phyloP scores from a whole-genome alignment of 1,284 basidiomycete genomes.

The Chalciporus piperatoides region DNA sequence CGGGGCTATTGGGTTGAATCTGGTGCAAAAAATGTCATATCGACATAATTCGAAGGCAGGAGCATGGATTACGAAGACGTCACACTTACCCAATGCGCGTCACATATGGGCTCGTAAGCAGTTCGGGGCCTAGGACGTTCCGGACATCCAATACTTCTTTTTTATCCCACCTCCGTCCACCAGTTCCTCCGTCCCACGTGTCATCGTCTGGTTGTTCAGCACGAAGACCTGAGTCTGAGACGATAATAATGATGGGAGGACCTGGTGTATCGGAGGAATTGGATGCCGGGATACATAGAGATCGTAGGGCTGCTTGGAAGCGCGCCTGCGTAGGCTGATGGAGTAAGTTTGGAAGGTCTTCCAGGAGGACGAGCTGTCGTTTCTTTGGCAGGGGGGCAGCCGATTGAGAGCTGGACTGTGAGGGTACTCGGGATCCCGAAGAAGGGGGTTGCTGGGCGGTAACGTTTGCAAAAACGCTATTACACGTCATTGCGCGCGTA shows the following conservation, averaged over 20 bases:
- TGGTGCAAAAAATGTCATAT: constrained; percentile 30
- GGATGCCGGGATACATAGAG: constrained; percentile 45
- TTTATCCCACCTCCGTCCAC: constrained; percentile 39
- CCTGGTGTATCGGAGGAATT: constrained; percentile 28
- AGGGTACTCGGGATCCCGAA: neutral
- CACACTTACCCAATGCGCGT: constrained; percentile 66
- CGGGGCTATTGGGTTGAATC: constrained; percentile 89
- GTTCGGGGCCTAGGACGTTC: constrained; percentile 57
- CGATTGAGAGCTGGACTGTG: constrained; percentile 4
- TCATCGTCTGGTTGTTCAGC: constrained; percentile 63
- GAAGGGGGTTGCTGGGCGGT: constrained; percentile 19
- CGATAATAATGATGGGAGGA: constrained; percentile 76
- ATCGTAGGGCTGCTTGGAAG: constrained; percentile 72
- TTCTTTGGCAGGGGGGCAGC: constrained; percentile 17
- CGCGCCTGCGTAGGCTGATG: constrained; percentile 68
- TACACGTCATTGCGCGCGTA: constrained; percentile 65
- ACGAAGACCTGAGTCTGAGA: constrained; percentile 79
- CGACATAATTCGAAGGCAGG: neutral
- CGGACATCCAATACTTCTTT: constrained; percentile 66
- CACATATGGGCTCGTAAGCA: constrained; percentile 63
- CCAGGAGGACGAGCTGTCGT: constrained; percentile 74
- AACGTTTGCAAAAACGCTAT: constrained; percentile 44
- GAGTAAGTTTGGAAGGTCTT: constrained; percentile 89
- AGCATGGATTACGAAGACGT: neutral
- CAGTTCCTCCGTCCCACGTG: constrained; percentile 39